Conservation (phyloP, 148 eudicot genomes). For the Spergularia marina region DNA sequence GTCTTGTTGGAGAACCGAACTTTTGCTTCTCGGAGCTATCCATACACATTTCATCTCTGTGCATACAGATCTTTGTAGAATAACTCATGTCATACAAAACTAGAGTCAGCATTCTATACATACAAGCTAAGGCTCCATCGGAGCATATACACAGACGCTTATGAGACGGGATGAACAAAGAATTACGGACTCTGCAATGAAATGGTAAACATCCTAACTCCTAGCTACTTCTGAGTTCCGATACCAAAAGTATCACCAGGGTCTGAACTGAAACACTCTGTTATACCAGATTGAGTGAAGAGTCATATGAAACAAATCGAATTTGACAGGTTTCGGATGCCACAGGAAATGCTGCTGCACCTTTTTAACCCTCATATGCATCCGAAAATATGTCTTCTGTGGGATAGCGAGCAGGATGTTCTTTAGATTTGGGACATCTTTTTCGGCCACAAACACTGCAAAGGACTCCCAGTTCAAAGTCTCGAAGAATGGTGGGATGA, state of each 20-base stretch:
- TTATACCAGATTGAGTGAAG: conserved; percentile 78
- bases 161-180: background rate
- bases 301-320: conserved; percentile 76
- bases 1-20: too few species aligned
- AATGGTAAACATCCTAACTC: background rate
- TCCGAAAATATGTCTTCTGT: conserved; percentile 42
- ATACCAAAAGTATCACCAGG: background rate
- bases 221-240: background rate
- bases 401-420: conserved; percentile 52
- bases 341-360: conserved; percentile 71
- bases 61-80: too few species aligned
- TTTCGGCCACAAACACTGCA: conserved; percentile 59
- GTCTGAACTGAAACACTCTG: conserved; percentile 44
- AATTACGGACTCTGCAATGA: background rate
- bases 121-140: too few species aligned
- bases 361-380: conserved; percentile 62
- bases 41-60: too few species aligned
- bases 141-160: background rate
- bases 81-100: too few species aligned
- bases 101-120: too few species aligned
- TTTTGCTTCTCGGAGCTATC: too few species aligned
- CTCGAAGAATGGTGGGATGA: conserved; percentile 64
- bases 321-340: conserved; percentile 68
- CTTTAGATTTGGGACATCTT: conserved; percentile 66
- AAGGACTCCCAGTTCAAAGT: conserved; percentile 70